A percentile compares a stretch with the other conserved stretches of the same genome.
Conservation (phyloP, 116 monocot genomes). For the Zostera marina region DNA sequence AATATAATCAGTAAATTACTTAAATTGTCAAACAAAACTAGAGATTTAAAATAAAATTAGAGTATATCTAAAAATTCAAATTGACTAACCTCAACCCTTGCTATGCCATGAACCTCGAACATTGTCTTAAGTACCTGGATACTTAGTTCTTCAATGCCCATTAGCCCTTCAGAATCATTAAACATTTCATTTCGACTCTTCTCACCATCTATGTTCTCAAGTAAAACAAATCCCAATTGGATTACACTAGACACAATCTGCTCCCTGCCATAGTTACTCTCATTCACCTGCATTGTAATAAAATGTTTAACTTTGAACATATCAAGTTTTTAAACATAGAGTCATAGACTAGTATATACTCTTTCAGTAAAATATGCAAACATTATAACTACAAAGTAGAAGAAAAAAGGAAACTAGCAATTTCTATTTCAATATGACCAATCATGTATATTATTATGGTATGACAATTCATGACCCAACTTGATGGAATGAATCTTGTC, state of each 20-base stretch:
- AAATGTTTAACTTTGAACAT: background rate
- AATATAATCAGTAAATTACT: background rate
- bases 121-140: constrained; percentile 54
- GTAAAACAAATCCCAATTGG: constrained; percentile 63
- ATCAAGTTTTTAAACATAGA: background rate
- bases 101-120: constrained; percentile 42
- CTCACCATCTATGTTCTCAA: constrained; percentile 37
- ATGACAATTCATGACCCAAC: constrained; percentile 9
- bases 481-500: no score
- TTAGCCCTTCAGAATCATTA: constrained; percentile 17
- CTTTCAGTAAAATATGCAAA: background rate
- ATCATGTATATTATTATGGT: background rate
- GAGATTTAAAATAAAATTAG: background rate
- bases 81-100: constrained; percentile 66
- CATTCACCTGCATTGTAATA: constrained; percentile 32
- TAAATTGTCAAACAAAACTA: background rate
- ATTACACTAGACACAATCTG: constrained; percentile 72
- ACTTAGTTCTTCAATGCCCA: constrained; percentile 57
- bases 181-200: constrained; percentile 3
- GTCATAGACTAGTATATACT: background rate
- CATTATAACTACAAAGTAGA: background rate
- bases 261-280: constrained; percentile 66
- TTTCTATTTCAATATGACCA: background rate
- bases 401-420: background rate
- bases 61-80: background rate